Percentiles rank a stretch among this genome's conserved stretches.
Conservation (phyloP, 148 eudicot species). For the Polygonum maritimum region DNA sequence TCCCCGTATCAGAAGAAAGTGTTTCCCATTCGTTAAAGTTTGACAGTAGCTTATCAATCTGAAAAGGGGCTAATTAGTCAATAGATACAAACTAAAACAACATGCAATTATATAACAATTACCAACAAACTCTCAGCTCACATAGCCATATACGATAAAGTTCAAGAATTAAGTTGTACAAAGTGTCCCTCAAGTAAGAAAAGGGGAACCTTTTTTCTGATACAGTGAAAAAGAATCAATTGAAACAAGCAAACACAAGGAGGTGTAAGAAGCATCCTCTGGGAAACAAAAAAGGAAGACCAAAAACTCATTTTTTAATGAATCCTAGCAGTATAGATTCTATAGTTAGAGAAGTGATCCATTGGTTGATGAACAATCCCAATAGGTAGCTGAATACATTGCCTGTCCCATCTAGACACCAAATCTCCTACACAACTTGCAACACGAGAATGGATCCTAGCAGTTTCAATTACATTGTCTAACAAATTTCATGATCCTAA, state of each 20-base stretch:
- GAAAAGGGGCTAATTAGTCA: conserved; percentile 11
- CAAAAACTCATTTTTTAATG: neutral
- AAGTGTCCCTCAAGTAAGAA: neutral
- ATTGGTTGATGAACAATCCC: neutral
- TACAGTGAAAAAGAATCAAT: neutral
- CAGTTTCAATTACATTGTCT: neutral
- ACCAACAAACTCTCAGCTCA: neutral
- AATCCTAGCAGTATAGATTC: neutral
- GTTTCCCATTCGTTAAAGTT: conserved; percentile 71
- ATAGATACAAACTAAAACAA: neutral
- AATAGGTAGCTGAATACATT: neutral
- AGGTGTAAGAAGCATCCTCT: neutral
- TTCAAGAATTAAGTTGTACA: neutral
- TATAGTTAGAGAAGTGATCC: neutral
- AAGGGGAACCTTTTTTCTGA: neutral
- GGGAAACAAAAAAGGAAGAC: neutral
- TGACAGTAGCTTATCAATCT: conserved; percentile 74
- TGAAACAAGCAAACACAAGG: neutral
- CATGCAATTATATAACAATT: neutral
- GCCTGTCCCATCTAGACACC: neutral
- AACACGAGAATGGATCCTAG: neutral
- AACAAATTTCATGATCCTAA: neutral
- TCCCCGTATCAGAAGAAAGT: conserved; percentile 33
- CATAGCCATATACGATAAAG: neutral
- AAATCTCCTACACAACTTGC: neutral